Percentiles rank a stretch among this genome's conserved stretches.
phyloP scores from a whole-genome alignment of 768 basidiomycete genomes.

The Psilocybe subaeruginosa region DNA sequence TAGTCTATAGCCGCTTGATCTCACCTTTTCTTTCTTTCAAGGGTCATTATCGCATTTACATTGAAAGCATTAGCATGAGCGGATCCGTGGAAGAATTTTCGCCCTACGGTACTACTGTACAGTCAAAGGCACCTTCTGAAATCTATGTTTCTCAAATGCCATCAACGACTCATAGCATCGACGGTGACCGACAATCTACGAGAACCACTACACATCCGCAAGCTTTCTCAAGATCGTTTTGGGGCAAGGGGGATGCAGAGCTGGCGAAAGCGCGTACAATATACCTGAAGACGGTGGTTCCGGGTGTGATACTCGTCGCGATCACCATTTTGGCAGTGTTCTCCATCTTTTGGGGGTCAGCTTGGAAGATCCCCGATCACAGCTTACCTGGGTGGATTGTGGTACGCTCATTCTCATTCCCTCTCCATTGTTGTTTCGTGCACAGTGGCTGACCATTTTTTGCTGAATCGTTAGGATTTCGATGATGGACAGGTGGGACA shows the following conservation, averaged over 20 bases:
- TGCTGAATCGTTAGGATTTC: slow-evolving; percentile 50
- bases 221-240: slow-evolving; percentile 22
- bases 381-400: slow-evolving; percentile 48
- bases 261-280: slow-evolving; percentile 30
- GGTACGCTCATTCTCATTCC: slow-evolving; percentile 26
- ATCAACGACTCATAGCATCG: neutral
- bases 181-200: neutral
- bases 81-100: no score
- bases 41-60: no score
- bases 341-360: slow-evolving; percentile 59
- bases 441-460: neutral
- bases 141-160: neutral
- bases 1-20: no score
- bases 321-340: slow-evolving; percentile 50
- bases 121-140: neutral
- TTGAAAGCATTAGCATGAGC: no score
- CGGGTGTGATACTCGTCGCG: slow-evolving; percentile 36
- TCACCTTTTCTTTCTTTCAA: no score
- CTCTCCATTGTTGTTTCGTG: neutral
- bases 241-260: slow-evolving; percentile 23
- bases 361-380: slow-evolving; percentile 45
- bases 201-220: neutral
- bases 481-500: slow-evolving; percentile 59
- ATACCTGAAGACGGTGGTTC: slow-evolving; percentile 48
- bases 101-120: neutral